Percentiles rank a stretch among this genome's conserved stretches.
Conservation (phyloP, 306 rosid genomes). For the Notholithocarpus densiflorus region DNA sequence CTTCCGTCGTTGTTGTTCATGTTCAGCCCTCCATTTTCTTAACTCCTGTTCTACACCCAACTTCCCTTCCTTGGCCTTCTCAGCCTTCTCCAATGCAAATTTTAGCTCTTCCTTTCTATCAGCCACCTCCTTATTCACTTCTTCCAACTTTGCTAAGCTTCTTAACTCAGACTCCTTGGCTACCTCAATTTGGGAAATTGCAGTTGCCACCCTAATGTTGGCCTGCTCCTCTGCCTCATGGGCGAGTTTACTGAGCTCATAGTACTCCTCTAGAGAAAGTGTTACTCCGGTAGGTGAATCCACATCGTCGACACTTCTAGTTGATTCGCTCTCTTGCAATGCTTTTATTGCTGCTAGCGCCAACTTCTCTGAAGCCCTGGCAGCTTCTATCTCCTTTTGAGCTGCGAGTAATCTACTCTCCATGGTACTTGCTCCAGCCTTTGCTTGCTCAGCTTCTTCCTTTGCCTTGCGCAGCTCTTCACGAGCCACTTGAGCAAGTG, state of each 20-base stretch:
- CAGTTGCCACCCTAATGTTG: constrained; percentile 67
- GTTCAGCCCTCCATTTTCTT: constrained; percentile 94
- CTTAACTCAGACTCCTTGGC: constrained; percentile 80
- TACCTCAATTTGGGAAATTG: constrained; percentile 65
- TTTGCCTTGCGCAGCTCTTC: constrained; percentile 71
- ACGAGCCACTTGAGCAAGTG: constrained; percentile 57
- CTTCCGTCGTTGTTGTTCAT: constrained; percentile 73
- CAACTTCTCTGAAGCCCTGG: constrained; percentile 84
- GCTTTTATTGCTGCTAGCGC: constrained; percentile 96
- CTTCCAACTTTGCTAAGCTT: constrained; percentile 79
- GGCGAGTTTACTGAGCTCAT: constrained; percentile 88
- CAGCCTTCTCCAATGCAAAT: constrained; percentile 85
- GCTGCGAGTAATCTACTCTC: constrained; percentile 88
- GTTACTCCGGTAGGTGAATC: constrained; percentile 70
- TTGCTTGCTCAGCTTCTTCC: constrained; percentile 91
- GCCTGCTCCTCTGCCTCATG: constrained; percentile 96
- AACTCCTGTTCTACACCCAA: constrained; percentile 92
- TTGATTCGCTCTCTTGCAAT: constrained; percentile 78
- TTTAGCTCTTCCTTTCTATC: constrained; percentile 70
- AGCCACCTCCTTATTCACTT: constrained; percentile 70
- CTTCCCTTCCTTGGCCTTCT: constrained; percentile 97
- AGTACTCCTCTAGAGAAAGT: constrained; percentile 85
- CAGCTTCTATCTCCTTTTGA: constrained; percentile 93
- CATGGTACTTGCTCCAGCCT: constrained; percentile 88
- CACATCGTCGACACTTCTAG: constrained; percentile 41